Percentiles rank a stretch among this genome's conserved stretches.
Evolutionary conservation across 2,329 filamentous ascomycete species (phyloP).

Genomic region (Calonectria pauciramosa): DNA sequence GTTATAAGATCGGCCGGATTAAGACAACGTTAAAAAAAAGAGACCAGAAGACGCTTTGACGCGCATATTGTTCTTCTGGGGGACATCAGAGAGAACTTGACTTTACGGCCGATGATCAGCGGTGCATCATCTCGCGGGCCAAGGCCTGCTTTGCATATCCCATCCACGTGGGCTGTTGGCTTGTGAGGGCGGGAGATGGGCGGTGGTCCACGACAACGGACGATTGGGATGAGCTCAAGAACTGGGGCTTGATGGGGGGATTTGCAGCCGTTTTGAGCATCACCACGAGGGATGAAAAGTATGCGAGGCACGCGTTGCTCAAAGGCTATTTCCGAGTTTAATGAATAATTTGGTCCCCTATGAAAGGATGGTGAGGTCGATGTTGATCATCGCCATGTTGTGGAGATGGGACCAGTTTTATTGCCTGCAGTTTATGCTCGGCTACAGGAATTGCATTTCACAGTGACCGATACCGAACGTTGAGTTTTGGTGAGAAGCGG

Average conservation of each 20-base stretch:
- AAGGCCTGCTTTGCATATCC: not conserved
- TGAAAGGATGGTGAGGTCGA: not conserved
- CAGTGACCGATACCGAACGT: not conserved
- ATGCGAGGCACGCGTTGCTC: not conserved
- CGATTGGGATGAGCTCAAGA: not conserved
- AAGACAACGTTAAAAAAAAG: not conserved
- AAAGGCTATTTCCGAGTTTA: not conserved
- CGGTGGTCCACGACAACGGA: not conserved
- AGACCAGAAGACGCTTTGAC: not conserved
- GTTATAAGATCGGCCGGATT: not conserved
- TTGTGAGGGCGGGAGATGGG: not conserved
- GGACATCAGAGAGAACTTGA: too few species aligned
- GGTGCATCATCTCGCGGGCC: not conserved
- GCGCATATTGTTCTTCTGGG: not conserved
- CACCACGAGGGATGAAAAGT: not conserved
- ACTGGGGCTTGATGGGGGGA: not conserved
- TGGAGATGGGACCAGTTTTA: not conserved
- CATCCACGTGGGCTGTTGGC: not conserved
- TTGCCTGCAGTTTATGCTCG: not conserved
- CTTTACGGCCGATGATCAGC: not conserved
- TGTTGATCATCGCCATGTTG: not conserved
- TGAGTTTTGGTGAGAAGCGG: not conserved
- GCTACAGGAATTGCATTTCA: not conserved
- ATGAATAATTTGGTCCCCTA: not conserved
- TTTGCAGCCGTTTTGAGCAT: not conserved